Conservation (phyloP, 2,329 filamentous ascomycete genomes). For the Ophiocordyceps unilateralis region DNA sequence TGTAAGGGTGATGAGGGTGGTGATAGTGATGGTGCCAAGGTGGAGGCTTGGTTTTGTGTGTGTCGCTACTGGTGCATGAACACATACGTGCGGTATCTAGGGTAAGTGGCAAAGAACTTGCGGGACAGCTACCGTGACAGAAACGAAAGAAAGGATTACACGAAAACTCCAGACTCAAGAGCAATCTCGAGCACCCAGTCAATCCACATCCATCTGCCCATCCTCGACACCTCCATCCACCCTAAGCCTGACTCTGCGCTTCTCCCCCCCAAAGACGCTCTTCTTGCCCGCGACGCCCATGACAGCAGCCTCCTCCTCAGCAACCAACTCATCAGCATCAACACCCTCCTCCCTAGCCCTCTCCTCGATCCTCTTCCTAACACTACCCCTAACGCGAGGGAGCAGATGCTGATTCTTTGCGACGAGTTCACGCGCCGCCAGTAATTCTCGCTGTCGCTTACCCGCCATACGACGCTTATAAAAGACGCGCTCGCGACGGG, state of each 20-base stretch:
- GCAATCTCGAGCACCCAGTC: no score
- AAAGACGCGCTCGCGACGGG: slow-evolving; percentile 72
- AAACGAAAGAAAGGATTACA: background rate
- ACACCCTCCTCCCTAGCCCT: slow-evolving; percentile 31
- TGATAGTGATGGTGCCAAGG: no score
- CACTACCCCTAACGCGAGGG: slow-evolving; percentile 49
- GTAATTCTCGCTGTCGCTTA: slow-evolving; percentile 68
- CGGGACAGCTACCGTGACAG: no score
- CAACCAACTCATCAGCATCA: slow-evolving; percentile 26
- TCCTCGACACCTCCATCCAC: slow-evolving; percentile 18
- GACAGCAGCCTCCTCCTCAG: slow-evolving; percentile 10
- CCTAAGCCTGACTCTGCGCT: slow-evolving; percentile 20
- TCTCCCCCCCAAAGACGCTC: slow-evolving; percentile 26
- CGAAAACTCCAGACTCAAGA: background rate
- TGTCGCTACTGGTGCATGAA: no score
- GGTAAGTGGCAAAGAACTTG: no score
- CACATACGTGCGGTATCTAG: no score
- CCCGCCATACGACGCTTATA: slow-evolving; percentile 89
- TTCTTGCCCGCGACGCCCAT: slow-evolving; percentile 13
- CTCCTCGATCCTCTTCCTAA: slow-evolving; percentile 41
- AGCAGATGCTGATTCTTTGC: slow-evolving; percentile 86
- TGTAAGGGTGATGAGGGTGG: no score
- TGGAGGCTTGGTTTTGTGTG: no score
- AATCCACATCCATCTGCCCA: slow-evolving; percentile 17
- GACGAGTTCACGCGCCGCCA: slow-evolving; percentile 71